These are phyloP conservation scores for Pseudogymnoascus sp. DNA, from an alignment of 2,329 filamentous ascomycete species.

Conservation along the genomic window DNA sequence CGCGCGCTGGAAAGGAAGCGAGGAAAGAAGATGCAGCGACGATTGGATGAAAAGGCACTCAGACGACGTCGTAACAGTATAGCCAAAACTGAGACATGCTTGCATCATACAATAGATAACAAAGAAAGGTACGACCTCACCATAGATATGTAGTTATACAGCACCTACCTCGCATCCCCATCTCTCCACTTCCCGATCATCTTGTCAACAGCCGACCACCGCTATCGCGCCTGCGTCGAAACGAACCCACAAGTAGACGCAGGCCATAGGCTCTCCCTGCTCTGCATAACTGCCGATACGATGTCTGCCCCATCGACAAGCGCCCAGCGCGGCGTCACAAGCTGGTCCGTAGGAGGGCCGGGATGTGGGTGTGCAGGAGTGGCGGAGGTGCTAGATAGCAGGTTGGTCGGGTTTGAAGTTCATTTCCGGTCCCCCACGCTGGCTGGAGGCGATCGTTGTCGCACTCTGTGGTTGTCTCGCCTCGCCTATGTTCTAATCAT, in stretches of 20 bases:
- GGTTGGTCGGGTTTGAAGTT: not conserved
- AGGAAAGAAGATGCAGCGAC: not conserved
- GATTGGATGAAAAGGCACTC: not conserved
- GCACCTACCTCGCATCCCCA: not conserved
- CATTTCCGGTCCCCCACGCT: not conserved
- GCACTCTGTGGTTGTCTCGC: not conserved
- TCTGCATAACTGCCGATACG: not conserved
- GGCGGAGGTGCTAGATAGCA: no score
- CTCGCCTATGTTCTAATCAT: not conserved
- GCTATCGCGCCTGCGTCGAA: not conserved
- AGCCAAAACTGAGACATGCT: not conserved
- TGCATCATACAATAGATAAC: not conserved
- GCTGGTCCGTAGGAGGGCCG: not conserved
- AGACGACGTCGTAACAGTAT: not conserved
- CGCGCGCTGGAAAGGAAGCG: not conserved
- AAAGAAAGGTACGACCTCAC: not conserved
- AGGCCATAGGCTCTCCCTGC: not conserved
- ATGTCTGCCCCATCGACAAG: not conserved
- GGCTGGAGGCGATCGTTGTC: not conserved
- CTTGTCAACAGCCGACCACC: not conserved
- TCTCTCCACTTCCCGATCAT: not conserved
- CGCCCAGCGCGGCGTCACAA: not conserved
- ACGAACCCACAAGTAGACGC: not conserved
- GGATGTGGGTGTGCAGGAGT: not conserved
- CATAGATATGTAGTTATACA: not conserved